Conservation (phyloP, 2,329 filamentous ascomycete genomes). For the Sporothrix brasiliensis region DNA sequence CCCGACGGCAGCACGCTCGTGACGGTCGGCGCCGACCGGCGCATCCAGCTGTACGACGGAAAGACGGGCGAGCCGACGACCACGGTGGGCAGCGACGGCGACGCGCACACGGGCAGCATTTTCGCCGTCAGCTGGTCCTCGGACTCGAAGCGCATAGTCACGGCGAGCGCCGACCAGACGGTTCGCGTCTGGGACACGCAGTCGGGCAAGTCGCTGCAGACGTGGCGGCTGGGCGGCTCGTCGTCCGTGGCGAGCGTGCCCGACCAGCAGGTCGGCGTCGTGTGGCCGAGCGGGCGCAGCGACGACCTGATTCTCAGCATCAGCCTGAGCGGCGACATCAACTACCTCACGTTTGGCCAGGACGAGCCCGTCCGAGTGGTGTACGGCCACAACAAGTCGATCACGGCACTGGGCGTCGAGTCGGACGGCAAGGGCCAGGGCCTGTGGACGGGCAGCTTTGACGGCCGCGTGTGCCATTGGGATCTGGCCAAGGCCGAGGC, state of each 20-base stretch:
- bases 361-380: slow-evolving; percentile 70
- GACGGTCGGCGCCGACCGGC: slow-evolving; percentile 88
- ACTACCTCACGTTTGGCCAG: slow-evolving; percentile 77
- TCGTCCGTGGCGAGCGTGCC: slow-evolving; percentile 66
- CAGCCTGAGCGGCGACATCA: slow-evolving; percentile 84
- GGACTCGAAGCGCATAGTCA: slow-evolving; percentile 84
- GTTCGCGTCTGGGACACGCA: slow-evolving; percentile 94
- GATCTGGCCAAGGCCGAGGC: slow-evolving; percentile 71
- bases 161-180: slow-evolving; percentile 90
- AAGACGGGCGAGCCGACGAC: slow-evolving; percentile 85
- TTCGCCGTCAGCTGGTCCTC: slow-evolving; percentile 88
- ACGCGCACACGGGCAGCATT: slow-evolving; percentile 82
- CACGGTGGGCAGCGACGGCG: slow-evolving; percentile 65
- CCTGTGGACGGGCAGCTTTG: slow-evolving; percentile 88
- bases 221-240: slow-evolving; percentile 81
- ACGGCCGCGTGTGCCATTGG: slow-evolving; percentile 86
- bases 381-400: slow-evolving; percentile 86
- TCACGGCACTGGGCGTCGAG: slow-evolving; percentile 72
- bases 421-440: slow-evolving; percentile 62
- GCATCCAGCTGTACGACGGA: slow-evolving; percentile 93
- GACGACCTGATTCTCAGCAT: slow-evolving; percentile 90
- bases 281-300: slow-evolving; percentile 78
- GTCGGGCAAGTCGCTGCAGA: slow-evolving; percentile 73
- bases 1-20: slow-evolving; percentile 82
- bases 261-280: slow-evolving; percentile 92